A percentile compares a stretch with the other conserved stretches of the same genome.
Evolutionary conservation across 2,329 filamentous ascomycete species (phyloP).

Genomic region (Aspergillus flavus): DNA sequence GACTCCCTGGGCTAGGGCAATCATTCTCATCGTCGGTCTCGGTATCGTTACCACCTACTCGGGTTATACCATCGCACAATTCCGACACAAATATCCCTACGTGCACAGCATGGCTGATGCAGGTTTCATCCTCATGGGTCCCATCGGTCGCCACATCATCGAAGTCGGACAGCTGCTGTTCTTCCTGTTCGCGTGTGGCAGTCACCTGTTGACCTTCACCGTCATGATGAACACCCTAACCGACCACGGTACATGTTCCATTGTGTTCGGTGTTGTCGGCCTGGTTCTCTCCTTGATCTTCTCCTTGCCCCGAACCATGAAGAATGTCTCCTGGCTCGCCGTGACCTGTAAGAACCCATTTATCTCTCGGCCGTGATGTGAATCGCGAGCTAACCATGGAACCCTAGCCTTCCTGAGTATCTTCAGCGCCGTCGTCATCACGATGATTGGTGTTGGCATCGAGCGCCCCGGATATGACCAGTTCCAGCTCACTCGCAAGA

Average conservation of each 20-base stretch:
- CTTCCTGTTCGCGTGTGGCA: constrained; percentile 69
- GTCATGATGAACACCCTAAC: constrained; percentile 70
- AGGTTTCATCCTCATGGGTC: constrained; percentile 63
- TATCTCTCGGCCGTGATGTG: neutral
- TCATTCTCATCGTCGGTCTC: constrained; percentile 58
- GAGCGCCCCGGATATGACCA: constrained; percentile 42
- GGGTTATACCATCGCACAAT: constrained; percentile 61
- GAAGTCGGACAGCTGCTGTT: constrained; percentile 65
- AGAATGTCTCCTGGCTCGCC: constrained; percentile 63
- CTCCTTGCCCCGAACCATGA: constrained; percentile 64
- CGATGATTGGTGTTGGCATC: constrained; percentile 67
- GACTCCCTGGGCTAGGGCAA: constrained; percentile 37
- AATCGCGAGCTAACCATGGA: neutral
- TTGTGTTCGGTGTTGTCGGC: constrained; percentile 63
- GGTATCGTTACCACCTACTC: constrained; percentile 61
- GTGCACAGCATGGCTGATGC: constrained; percentile 70
- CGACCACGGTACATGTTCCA: constrained; percentile 63
- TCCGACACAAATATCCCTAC: constrained; percentile 58
- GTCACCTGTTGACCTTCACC: constrained; percentile 70
- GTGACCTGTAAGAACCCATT: constrained; percentile 50
- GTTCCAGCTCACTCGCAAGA: constrained; percentile 41
- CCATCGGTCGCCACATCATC: constrained; percentile 63
- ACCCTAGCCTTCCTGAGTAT: constrained; percentile 63
- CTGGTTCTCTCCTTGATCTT: constrained; percentile 60
- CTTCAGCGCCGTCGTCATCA: constrained; percentile 63